Evolutionary conservation across 345 rosid genomes (phyloP), one percentile per base, ranked within the genome.

Genomic region (Eutrema heterophyllum): DNA sequence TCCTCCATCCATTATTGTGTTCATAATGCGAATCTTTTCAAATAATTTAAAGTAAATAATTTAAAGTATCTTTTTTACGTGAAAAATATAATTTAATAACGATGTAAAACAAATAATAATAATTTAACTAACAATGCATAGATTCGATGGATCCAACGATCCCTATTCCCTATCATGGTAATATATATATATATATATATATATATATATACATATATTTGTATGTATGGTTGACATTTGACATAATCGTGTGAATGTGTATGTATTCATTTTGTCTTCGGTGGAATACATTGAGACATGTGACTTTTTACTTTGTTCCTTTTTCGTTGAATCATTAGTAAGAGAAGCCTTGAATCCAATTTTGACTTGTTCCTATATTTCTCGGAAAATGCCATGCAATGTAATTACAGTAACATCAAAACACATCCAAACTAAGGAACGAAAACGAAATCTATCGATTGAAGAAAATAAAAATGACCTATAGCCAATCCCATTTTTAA

Each of bases 11-110:
- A 67, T 39, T 74, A 67, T 67, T 49, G 33, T 59, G 24, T 48
- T 66, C 66, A 48, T 66, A 13, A 56, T 66, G 66, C 44, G 67
- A 48, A 38, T 74, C 72, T 66, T 65, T 29, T n/a, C 5, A 49
- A 33, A 3, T 16, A 4, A 29, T 49, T 49, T 3, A 10, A 16
- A 36, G 13, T 45, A 49, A 33, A 3, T 16, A 4, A 29, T 49
- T 49, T 3, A 10, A 16, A 36, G 13, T 45, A n/a, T n/a, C n/a
- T 36, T 61, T 18, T 64, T 24, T 26, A 27, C 38, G 48, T 53
- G 4, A n/a, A 18, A 16, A 27, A 21, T 21, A 21, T 21, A 18
- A 13, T 30, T 26, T 56, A 6, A 43, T 18, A 13, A 68, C 46
- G 27, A 61, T 26, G 5, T 29, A 29, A 29, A 30, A 30, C 60